phyloP scores from a whole-genome alignment of 768 basidiomycete genomes.

The Vararia minispora region DNA sequence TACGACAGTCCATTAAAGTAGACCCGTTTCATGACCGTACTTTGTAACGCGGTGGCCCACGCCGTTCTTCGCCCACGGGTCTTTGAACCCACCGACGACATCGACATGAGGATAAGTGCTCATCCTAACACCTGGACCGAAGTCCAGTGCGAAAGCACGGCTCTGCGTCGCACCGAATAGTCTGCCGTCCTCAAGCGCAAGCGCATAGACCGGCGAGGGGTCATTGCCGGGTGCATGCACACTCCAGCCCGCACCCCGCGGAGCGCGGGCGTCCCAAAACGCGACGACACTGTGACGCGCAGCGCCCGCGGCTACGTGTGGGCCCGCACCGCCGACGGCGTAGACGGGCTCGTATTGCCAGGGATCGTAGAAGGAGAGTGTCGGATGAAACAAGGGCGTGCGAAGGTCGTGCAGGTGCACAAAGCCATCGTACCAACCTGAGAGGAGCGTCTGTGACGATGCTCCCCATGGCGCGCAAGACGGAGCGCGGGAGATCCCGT shows the following conservation, averaged over 20 bases:
- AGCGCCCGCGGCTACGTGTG: slow-evolving; percentile 64
- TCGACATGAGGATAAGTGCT: slow-evolving; percentile 41
- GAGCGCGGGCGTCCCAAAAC: slow-evolving; percentile 70
- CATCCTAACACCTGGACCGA: slow-evolving; percentile 49
- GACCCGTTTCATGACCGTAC: no score
- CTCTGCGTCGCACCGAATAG: slow-evolving; percentile 72
- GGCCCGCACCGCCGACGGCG: slow-evolving; percentile 55
- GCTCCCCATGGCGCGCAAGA: slow-evolving; percentile 56
- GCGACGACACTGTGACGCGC: slow-evolving; percentile 70
- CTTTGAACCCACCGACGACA: not conserved
- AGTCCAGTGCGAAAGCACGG: slow-evolving; percentile 70
- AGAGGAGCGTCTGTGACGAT: slow-evolving; percentile 60
- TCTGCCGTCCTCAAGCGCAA: slow-evolving; percentile 67
- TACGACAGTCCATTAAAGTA: no score
- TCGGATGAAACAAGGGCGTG: slow-evolving; percentile 36
- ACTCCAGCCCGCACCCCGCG: slow-evolving; percentile 51
- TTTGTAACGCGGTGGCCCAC: no score
- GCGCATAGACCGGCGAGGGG: slow-evolving; percentile 63
- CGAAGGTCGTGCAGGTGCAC: slow-evolving; percentile 73
- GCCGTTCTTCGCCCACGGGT: not conserved
- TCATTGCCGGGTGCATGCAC: slow-evolving; percentile 76
- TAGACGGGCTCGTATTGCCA: slow-evolving; percentile 69
- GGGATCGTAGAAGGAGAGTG: slow-evolving; percentile 52
- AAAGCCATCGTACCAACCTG: slow-evolving; percentile 75
- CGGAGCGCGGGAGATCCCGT: slow-evolving; percentile 55